Conservation (phyloP, 768 basidiomycete genomes). For the Agaricus blazei region DNA sequence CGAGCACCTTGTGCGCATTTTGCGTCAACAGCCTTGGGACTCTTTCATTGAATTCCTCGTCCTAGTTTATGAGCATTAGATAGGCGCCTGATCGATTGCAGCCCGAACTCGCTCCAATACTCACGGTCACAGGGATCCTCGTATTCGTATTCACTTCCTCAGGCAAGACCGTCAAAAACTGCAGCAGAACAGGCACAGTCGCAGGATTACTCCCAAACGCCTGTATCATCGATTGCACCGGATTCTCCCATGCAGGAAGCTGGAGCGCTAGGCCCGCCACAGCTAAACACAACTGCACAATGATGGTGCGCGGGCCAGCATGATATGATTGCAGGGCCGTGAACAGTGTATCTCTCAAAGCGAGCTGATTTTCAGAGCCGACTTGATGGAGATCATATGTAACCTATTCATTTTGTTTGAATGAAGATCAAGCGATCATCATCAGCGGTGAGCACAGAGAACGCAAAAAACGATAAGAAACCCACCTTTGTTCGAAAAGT, state of each 20-base stretch:
- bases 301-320: constrained; percentile 74
- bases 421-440: constrained; percentile 16
- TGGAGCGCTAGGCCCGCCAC: constrained; percentile 89
- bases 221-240: constrained; percentile 77
- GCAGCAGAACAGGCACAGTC: constrained; percentile 78
- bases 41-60: constrained; percentile 68
- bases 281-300: constrained; percentile 87
- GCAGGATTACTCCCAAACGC: constrained; percentile 79
- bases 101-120: constrained; percentile 24
- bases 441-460: constrained; percentile 7
- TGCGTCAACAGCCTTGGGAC: constrained; percentile 56
- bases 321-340: constrained; percentile 69
- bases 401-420: constrained; percentile 59
- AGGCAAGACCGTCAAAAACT: constrained; percentile 87
- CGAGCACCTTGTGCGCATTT: constrained; percentile 68
- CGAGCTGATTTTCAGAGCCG: constrained; percentile 59
- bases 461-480: constrained; percentile 8
- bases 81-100: background rate
- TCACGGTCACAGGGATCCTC: constrained; percentile 82
- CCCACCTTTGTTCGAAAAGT: constrained; percentile 92
- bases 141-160: constrained; percentile 85
- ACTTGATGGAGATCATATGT: constrained; percentile 94
- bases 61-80: constrained; percentile 33
- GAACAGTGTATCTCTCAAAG: constrained; percentile 86
- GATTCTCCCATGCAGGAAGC: constrained; percentile 78